Percentiles rank a stretch among this genome's conserved stretches.
Conservation (phyloP, 305 asterid genomes). For the Nicotiana rustica region DNA sequence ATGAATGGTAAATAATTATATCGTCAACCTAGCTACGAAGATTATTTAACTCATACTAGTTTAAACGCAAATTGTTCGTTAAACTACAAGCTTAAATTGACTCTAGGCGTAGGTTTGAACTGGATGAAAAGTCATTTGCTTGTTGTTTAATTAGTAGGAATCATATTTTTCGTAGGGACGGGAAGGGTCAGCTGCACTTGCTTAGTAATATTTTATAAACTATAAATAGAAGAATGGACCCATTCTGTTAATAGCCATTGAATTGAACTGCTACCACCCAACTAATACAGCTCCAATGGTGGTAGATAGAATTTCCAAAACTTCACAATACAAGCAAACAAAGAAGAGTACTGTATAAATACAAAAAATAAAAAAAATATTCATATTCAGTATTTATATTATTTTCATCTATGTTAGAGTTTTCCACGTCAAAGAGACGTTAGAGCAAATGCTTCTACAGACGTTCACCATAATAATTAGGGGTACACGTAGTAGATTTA, state of each 20-base stretch:
- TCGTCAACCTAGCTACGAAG: neutral
- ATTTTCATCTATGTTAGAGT: neutral
- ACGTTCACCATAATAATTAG: constrained; percentile 44
- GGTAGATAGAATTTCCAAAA: neutral
- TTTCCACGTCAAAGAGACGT: constrained; percentile 25
- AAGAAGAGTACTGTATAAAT: neutral
- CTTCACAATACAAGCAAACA: constrained; percentile 19
- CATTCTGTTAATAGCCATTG: constrained; percentile 39
- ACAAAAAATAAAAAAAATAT: neutral
- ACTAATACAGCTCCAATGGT: constrained; percentile 28
- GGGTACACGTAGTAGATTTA: constrained; percentile 41
- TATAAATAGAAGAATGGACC: constrained; percentile 45
- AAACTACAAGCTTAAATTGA: constrained; percentile 21
- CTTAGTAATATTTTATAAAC: neutral
- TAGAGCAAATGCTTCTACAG: neutral
- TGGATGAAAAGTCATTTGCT: neutral
- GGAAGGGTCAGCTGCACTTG: neutral
- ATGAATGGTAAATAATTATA: neutral
- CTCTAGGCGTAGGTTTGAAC: constrained; percentile 1
- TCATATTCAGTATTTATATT: neutral
- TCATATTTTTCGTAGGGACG: neutral
- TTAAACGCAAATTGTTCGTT: neutral
- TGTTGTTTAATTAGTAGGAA: neutral
- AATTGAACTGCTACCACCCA: constrained; percentile 41
- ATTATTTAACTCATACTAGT: neutral